A percentile compares a stretch with the other conserved stretches of the same genome.
These are phyloP conservation scores for Rhodamnia argentea DNA, from an alignment of 345 rosid genomes.

Conservation along the genomic window DNA sequence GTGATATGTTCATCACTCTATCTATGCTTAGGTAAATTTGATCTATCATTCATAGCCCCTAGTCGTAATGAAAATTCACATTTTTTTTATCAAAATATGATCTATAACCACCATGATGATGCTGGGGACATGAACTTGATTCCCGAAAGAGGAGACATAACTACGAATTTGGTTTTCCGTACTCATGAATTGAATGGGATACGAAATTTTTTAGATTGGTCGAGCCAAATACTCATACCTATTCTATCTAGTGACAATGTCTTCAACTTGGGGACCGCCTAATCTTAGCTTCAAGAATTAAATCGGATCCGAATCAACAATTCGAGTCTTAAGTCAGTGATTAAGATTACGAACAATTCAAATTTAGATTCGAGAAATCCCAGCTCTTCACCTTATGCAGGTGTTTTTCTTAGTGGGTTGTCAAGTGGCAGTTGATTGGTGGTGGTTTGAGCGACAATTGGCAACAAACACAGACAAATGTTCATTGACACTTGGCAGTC, in stretches of 20 bases:
- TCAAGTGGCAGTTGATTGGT: too few species aligned
- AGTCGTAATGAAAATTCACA: background rate
- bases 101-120: background rate
- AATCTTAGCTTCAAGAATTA: background rate
- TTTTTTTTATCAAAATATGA: background rate
- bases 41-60: background rate
- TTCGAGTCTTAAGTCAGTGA: background rate
- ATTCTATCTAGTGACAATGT: background rate
- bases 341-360: background rate
- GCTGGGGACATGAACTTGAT: background rate
- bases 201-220: background rate
- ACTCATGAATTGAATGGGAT: background rate
- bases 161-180: background rate
- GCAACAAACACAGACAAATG: too few species aligned
- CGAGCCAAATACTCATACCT: background rate
- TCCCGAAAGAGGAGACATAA: background rate
- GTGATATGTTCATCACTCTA: background rate
- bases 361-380: too few species aligned
- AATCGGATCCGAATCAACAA: fast-evolving
- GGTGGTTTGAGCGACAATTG: too few species aligned
- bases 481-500: too few species aligned
- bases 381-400: too few species aligned
- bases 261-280: background rate
- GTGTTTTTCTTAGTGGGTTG: too few species aligned
- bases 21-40: background rate